phyloP scores from a whole-genome alignment of 768 basidiomycete genomes.

The Suillus discolor region DNA sequence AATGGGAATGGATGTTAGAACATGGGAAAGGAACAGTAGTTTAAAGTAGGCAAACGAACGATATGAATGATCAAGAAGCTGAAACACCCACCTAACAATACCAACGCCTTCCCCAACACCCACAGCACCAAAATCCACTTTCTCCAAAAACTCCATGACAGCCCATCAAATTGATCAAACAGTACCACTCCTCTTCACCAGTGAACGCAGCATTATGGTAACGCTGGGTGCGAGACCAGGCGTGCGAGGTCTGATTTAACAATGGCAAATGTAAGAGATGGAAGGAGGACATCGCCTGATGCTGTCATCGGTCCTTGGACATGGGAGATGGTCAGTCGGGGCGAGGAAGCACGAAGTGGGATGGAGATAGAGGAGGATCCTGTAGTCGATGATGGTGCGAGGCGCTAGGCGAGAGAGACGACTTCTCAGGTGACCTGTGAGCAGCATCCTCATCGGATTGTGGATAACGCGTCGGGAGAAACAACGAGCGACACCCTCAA shows the following conservation, averaged over 20 bases:
- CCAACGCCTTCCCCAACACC: slow-evolving; percentile 57
- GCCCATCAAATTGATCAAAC: slow-evolving; percentile 92
- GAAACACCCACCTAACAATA: slow-evolving; percentile 52
- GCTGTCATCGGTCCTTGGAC: slow-evolving; percentile 49
- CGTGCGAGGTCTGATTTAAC: slow-evolving; percentile 90
- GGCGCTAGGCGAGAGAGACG: slow-evolving; percentile 12
- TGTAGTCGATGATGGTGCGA: background rate
- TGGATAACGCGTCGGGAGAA: slow-evolving; percentile 11
- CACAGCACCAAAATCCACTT: slow-evolving; percentile 81
- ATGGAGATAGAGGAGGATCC: background rate
- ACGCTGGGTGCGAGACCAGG: slow-evolving; percentile 53
- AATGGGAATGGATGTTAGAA: background rate
- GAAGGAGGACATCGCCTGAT: slow-evolving; percentile 89
- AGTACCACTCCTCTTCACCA: slow-evolving; percentile 89
- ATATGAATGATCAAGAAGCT: slow-evolving; percentile 8
- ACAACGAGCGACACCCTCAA: slow-evolving; percentile 41
- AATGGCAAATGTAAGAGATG: slow-evolving; percentile 90
- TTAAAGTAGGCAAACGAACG: slow-evolving; percentile 4
- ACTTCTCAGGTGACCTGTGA: slow-evolving; percentile 11
- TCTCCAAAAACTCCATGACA: slow-evolving; percentile 93
- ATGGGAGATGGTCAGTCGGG: slow-evolving; percentile 15
- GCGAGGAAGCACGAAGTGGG: slow-evolving; percentile 11
- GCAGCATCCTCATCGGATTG: slow-evolving; percentile 4
- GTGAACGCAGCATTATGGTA: slow-evolving; percentile 32
- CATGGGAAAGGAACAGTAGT: background rate